Base-by-base conservation (phyloP, 768 basidiomycete species). In the Saitozyma podzolica region DNA sequence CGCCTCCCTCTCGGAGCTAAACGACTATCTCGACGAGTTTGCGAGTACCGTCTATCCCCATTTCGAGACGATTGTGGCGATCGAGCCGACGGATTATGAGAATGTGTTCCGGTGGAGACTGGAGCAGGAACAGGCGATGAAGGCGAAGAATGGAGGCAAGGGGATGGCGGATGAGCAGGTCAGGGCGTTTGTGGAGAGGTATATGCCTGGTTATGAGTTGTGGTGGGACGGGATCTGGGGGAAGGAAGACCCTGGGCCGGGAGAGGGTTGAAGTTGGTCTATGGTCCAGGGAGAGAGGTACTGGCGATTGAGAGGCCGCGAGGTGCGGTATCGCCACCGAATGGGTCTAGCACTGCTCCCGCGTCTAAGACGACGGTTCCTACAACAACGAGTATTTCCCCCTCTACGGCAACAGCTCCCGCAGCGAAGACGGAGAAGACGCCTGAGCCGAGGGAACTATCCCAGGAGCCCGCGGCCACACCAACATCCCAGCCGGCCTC, bases 151-250 rank as follows among this genome's bases (percentile, higher is more conserved):
- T 66, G 92, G 92, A 43, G 92, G 92, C 4, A 82, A 82, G 40
- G 94, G 95, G 3, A 97, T 98, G 95, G 83, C 87, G 0, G 92
- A 95, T 72, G 86, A 84, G 8, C 80, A 95, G 83, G 86, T 87
- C 67, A 87, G 87, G 68, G 75, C 39, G 43, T 95, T 95, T 75
- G 87, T 94, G 9, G 90, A 92, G 79, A 87, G 94, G 8, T 97
- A 96, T 78, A 92, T 97, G 69, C 94, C 94, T 0, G 92, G 91
- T 1, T 97, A 96, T 73, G 86, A 95, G 63, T 88, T 95, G 75
- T 97, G 91, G 75, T 86, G 84, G 4, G 85, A 86, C 19, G 85
- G 87, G 10, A 80, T 89, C n/a, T 58, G 59, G 55, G 61, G 56
- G 9, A 61, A 47, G 58, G 52, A 0, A 61, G 57, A 17, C 54